A percentile compares a stretch with the other conserved stretches of the same genome.
phyloP scores from a whole-genome alignment of 371 early-diverging fungal species.

The Apophysomyces variabilis region DNA sequence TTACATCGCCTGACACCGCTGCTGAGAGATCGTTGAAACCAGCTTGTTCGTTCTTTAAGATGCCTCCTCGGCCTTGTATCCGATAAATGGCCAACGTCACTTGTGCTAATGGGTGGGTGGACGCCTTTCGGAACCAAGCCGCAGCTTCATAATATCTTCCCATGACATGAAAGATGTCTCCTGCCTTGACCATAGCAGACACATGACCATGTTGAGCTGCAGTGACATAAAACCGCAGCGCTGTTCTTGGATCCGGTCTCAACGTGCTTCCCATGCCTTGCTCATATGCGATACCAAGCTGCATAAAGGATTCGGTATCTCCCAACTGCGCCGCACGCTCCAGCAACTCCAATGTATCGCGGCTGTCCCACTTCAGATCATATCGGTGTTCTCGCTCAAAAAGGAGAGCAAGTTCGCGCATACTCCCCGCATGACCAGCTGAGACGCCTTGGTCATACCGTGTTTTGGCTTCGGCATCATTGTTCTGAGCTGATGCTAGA shows the following conservation, averaged over 20 bases:
- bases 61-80: slow-evolving; percentile 9
- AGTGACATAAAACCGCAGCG: slow-evolving; percentile 5
- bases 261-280: slow-evolving; percentile 3
- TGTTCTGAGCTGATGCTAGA: slow-evolving; percentile 1
- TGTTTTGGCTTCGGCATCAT: slow-evolving; percentile 16
- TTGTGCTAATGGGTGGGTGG: slow-evolving; percentile 6
- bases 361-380: slow-evolving; percentile 7
- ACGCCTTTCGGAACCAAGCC: slow-evolving; percentile 12
- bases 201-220: slow-evolving; percentile 7
- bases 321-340: slow-evolving; percentile 11
- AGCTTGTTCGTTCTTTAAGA: background rate
- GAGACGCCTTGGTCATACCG: slow-evolving; percentile 15
- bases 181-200: slow-evolving; percentile 13
- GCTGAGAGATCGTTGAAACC: background rate
- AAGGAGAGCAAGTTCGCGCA: slow-evolving; percentile 14
- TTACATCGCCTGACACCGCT: background rate
- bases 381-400: slow-evolving; percentile 7
- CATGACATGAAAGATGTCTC: slow-evolving; percentile 9
- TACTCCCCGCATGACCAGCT: slow-evolving; percentile 10
- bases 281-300: slow-evolving; percentile 7
- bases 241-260: background rate
- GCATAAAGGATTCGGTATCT: slow-evolving; percentile 8
- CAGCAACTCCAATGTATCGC: slow-evolving; percentile 9
- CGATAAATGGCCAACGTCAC: slow-evolving; percentile 13
- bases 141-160: slow-evolving; percentile 9